A percentile compares a stretch with the other conserved stretches of the same genome.
These are phyloP conservation scores for Mimosa pudica DNA, from an alignment of 306 rosid genomes.

Conservation along the genomic window DNA sequence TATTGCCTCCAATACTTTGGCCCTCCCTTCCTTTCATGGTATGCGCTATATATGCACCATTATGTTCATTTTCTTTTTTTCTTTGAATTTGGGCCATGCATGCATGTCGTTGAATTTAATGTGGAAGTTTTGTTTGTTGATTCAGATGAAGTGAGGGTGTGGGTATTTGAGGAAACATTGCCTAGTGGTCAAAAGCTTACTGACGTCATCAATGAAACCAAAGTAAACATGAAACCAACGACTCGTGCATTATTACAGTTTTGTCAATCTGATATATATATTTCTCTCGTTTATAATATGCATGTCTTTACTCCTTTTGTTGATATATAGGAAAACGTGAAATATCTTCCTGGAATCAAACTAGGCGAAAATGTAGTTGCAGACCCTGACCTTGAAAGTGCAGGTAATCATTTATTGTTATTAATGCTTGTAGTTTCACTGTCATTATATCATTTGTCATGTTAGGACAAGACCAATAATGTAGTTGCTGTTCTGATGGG, in stretches of 20 bases:
- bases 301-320: slow-evolving; percentile 18
- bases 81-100: too few species aligned
- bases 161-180: slow-evolving; percentile 92
- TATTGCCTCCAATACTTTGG: slow-evolving; percentile 79
- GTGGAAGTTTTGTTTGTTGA: background rate
- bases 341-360: slow-evolving; percentile 92
- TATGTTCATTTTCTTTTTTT: background rate
- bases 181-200: slow-evolving; percentile 88
- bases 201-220: slow-evolving; percentile 78
- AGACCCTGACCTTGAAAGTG: slow-evolving; percentile 86
- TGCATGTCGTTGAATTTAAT: slow-evolving; percentile 29
- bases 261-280: slow-evolving; percentile 11
- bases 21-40: slow-evolving; percentile 76
- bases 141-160: slow-evolving; percentile 96
- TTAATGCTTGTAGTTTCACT: background rate
- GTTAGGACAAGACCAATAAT: background rate
- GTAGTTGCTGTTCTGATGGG: slow-evolving; percentile 36
- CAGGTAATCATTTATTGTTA: slow-evolving; percentile 49
- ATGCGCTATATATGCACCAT: slow-evolving; percentile 1
- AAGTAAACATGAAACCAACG: slow-evolving; percentile 49
- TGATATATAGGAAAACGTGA: slow-evolving; percentile 83
- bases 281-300: slow-evolving; percentile 16
- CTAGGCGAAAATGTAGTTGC: slow-evolving; percentile 91
- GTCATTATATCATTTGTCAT: background rate
- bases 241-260: slow-evolving; percentile 18